Conservation (phyloP, 129 eudicot genomes). For the Gnaphalium uliginosum region DNA sequence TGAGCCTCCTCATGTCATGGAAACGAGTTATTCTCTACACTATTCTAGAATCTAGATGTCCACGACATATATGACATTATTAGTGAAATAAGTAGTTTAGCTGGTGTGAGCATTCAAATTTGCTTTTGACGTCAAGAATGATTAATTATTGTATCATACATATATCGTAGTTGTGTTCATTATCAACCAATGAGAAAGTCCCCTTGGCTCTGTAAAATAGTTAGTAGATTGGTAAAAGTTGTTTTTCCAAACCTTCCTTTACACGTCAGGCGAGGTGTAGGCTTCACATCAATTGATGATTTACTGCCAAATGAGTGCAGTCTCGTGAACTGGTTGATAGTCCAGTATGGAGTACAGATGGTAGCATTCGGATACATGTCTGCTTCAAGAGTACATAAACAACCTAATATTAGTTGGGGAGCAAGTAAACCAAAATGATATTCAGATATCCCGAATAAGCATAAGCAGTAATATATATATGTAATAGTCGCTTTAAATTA, state of each 20-base stretch:
- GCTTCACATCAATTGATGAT: neutral
- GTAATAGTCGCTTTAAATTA: neutral
- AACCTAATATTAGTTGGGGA: neutral
- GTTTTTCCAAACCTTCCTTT: neutral
- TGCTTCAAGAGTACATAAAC: neutral
- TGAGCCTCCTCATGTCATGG: constrained; percentile 6
- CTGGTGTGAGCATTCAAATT: too few relatives aligned
- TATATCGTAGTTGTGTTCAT: constrained; percentile 10
- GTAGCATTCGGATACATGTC: neutral
- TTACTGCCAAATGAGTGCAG: neutral
- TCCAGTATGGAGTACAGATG: neutral
- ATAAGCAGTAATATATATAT: neutral
- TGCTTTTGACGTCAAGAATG: too few relatives aligned
- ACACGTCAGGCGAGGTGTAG: neutral
- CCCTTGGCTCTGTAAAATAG: neutral
- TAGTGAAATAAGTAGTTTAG: neutral
- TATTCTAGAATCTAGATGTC: constrained; percentile 17
- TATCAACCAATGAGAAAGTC: constrained; percentile 12
- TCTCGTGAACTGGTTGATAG: neutral
- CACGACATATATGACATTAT: neutral
- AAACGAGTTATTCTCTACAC: neutral
- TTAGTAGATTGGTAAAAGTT: neutral
- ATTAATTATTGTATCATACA: neutral
- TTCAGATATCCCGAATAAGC: neutral
- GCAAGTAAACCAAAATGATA: neutral